A percentile compares a stretch with the other conserved stretches of the same genome.
phyloP scores from a whole-genome alignment of 495 filamentous ascomycete genomes.

The Pseudoneurospora amorphoporcata region DNA sequence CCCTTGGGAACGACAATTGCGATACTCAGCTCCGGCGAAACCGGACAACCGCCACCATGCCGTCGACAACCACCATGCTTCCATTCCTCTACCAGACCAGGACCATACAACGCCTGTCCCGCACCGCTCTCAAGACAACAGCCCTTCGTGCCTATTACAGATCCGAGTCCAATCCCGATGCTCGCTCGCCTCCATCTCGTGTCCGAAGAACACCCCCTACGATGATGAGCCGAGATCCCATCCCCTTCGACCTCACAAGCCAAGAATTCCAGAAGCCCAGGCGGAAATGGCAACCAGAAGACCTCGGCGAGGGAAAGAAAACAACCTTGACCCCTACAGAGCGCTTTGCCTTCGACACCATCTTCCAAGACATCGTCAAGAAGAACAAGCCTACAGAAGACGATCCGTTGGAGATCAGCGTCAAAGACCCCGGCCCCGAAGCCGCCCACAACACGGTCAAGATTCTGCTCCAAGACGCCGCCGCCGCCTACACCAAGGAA shows the following conservation, averaged over 20 bases:
- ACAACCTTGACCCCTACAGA: constrained; percentile 50
- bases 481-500: constrained; percentile 4
- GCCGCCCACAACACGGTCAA: constrained; percentile 11
- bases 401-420: background rate
- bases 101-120: constrained; percentile 38
- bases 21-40: no score
- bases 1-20: no score
- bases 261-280: constrained; percentile 5
- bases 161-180: background rate
- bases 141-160: constrained; percentile 12
- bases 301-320: constrained; percentile 7
- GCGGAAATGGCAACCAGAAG: constrained; percentile 1
- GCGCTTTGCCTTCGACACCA: constrained; percentile 43
- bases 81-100: constrained; percentile 67
- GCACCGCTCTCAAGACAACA: constrained; percentile 4
- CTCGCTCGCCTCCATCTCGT: background rate
- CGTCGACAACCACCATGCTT: constrained; percentile 28
- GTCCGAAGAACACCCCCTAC: background rate
- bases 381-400: background rate
- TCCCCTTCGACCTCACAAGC: constrained; percentile 28
- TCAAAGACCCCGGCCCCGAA: background rate
- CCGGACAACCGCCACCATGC: constrained; percentile 13
- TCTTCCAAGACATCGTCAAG: constrained; percentile 43
- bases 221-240: constrained; percentile 13
- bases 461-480: constrained; percentile 28